Percentiles rank a stretch among this genome's conserved stretches.
phyloP scores from a whole-genome alignment of 2,329 filamentous ascomycete genomes.

The Diaporthe destruens region DNA sequence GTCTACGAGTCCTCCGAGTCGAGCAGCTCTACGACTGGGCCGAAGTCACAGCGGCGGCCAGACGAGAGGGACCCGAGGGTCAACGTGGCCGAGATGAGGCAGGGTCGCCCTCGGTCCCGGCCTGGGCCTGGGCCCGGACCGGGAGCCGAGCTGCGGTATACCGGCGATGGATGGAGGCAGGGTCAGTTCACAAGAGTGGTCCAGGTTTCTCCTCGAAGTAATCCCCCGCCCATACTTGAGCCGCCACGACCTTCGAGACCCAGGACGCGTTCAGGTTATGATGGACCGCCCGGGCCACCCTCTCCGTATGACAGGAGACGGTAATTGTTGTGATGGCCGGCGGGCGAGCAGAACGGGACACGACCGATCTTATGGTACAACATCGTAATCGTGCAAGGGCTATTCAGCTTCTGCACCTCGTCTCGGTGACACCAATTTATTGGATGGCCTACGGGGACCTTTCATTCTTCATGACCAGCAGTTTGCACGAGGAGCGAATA shows the following conservation, averaged over 20 bases:
- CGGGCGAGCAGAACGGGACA: no score
- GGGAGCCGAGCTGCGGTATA: conserved; percentile 1
- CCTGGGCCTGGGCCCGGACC: not conserved
- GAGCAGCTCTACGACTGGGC: conserved; percentile 14
- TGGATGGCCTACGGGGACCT: not conserved
- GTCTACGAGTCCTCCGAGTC: conserved; percentile 31
- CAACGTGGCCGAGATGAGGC: conserved; percentile 19
- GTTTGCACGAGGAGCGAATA: not conserved
- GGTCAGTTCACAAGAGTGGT: not conserved
- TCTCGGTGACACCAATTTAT: no score
- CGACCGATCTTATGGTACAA: not conserved
- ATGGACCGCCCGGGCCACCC: conserved; percentile 9
- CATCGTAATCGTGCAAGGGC: not conserved
- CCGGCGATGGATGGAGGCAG: conserved; percentile 27
- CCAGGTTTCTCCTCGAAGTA: conserved; percentile 6
- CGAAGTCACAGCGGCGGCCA: conserved; percentile 16
- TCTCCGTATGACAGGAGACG: conserved; percentile 31
- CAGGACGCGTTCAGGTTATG: conserved; percentile 31
- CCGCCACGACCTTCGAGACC: conserved; percentile 26
- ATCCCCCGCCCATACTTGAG: conserved; percentile 26
- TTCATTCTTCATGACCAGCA: not conserved
- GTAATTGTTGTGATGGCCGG: not conserved
- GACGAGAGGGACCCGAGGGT: conserved; percentile 30
- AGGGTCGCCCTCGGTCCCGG: conserved; percentile 8
- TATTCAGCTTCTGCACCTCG: not conserved